These are phyloP conservation scores for Leccinum boreale DNA, from an alignment of 768 basidiomycete species.

Conservation along the genomic window DNA sequence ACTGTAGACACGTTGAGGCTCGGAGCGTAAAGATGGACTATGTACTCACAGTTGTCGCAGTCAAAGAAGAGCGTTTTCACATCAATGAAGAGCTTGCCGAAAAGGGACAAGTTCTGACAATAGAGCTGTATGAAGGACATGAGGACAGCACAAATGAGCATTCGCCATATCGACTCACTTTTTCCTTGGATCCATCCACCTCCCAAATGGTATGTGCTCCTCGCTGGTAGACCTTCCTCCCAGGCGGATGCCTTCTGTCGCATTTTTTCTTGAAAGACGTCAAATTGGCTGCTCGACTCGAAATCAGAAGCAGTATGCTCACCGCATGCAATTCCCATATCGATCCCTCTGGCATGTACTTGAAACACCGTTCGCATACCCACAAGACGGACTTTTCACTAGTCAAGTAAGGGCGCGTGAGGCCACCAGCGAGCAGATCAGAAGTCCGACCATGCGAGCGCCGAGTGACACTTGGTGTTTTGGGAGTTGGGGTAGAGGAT, in stretches of 20 bases:
- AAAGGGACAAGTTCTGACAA: conserved; percentile 93
- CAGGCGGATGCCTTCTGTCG: conserved; percentile 70
- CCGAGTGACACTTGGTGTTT: conserved; percentile 49
- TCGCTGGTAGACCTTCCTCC: conserved; percentile 84
- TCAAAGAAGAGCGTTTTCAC: conserved; percentile 95
- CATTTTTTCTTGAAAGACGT: conserved; percentile 58
- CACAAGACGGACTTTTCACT: conserved; percentile 59
- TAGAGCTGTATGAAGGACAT: conserved; percentile 59
- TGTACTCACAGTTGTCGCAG: conserved; percentile 70
- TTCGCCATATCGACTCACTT: conserved; percentile 46
- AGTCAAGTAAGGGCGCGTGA: conserved; percentile 42
- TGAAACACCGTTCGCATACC: conserved; percentile 95
- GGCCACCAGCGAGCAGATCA: conserved; percentile 64
- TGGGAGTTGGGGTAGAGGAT: conserved; percentile 29
- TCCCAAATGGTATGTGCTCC: conserved; percentile 94
- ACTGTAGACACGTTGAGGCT: conserved; percentile 36
- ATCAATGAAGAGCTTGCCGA: conserved; percentile 98
- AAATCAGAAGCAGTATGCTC: conserved; percentile 19
- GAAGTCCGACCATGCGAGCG: conserved; percentile 72
- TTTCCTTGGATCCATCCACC: conserved; percentile 84
- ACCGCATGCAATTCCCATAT: conserved; percentile 73
- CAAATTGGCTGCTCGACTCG: conserved; percentile 5
- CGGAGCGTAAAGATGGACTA: background rate
- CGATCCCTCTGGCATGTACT: conserved; percentile 81
- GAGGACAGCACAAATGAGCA: background rate